Evolutionary conservation across 352 stramenopile species (phyloP), one percentile per base, ranked within the genome.

Genomic region (Peronospora farinosa): DNA sequence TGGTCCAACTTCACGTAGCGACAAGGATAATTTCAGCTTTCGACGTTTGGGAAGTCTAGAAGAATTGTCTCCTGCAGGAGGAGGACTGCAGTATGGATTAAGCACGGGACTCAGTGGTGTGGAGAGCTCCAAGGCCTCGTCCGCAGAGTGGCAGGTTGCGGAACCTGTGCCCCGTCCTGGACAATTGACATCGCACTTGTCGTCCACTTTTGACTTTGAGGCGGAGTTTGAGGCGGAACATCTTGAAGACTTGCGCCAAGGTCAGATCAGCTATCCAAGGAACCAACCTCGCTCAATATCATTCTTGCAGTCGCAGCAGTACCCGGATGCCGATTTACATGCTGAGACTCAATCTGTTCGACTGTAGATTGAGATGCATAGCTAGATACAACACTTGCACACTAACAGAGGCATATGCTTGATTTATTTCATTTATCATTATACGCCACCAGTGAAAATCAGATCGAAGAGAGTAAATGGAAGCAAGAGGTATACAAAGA

Each of bases 241-340:
- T 42, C 41, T 69, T 3, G 32, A 65, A 23, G 65, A 78, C 47
- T 36, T 82, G 60, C 54, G 69, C 1, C 65, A 74, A 23, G 52
- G 74, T 38, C 69, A 84, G 39, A 69, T 84, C 28, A 48, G 46
- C 21, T 84, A 86, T 36, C 67, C 75, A 0, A 59, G 63, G 9
- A 58, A 70, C 21, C 69, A 86, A 59, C 64, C 74, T 19, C 74
- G 79, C 27, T 90, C 79, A 9, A 37, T 76, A 12, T 77, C 73
- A n/a, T 88, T 90, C 57, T 46, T 85, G 56, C 72, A 83, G 56
- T 90, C 79, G 47, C 72, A 81, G 40, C 67, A 54, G 48, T 90
- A 86, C 59, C 79, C 76, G 16, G 79, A 90, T 45, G 70, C 79
- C 5, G 66, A 90, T 23, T 31, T 90, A 32, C 73, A 79, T 48